phyloP scores from a whole-genome alignment of 176 grass and related monocot species.

The Zizania latifolia region DNA sequence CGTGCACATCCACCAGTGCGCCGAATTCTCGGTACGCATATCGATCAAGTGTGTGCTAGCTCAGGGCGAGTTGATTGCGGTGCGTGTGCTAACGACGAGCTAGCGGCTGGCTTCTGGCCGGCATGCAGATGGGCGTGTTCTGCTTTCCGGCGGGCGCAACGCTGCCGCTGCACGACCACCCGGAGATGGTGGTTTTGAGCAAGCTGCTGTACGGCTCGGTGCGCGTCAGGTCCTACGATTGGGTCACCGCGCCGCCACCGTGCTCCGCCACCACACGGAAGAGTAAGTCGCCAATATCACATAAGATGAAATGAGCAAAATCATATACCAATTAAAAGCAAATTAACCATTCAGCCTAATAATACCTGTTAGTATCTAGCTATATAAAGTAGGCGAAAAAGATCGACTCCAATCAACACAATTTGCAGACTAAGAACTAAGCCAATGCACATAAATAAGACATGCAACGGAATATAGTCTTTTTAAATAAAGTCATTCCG shows the following conservation, averaged over 20 bases:
- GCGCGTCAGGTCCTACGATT: slow-evolving; percentile 64
- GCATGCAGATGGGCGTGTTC: slow-evolving; percentile 78
- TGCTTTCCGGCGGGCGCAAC: slow-evolving; percentile 77
- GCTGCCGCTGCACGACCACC: slow-evolving; percentile 85
- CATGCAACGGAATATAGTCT: too few relatives aligned
- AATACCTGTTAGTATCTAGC: too few relatives aligned
- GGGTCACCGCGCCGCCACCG: slow-evolving; percentile 31
- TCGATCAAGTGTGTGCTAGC: too few relatives aligned
- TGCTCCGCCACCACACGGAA: slow-evolving; percentile 2
- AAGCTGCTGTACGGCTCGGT: slow-evolving; percentile 69
- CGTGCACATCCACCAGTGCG: slow-evolving; percentile 63
- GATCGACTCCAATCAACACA: too few relatives aligned
- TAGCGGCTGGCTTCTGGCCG: background rate
- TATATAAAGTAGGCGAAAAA: too few relatives aligned
- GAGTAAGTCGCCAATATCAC: slow-evolving; percentile 20
- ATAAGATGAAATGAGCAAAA: too few relatives aligned
- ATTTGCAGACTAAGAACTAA: too few relatives aligned
- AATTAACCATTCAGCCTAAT: too few relatives aligned
- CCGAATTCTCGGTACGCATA: slow-evolving; percentile 72
- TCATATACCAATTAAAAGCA: too few relatives aligned
- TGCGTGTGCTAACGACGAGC: background rate
- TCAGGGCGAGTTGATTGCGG: too few relatives aligned
- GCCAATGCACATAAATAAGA: too few relatives aligned
- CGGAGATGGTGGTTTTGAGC: slow-evolving; percentile 75
- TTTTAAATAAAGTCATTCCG: too few relatives aligned